Evolutionary conservation across 2,329 filamentous ascomycete genomes (phyloP).

Genomic region (Sphaceloma murrayae): DNA sequence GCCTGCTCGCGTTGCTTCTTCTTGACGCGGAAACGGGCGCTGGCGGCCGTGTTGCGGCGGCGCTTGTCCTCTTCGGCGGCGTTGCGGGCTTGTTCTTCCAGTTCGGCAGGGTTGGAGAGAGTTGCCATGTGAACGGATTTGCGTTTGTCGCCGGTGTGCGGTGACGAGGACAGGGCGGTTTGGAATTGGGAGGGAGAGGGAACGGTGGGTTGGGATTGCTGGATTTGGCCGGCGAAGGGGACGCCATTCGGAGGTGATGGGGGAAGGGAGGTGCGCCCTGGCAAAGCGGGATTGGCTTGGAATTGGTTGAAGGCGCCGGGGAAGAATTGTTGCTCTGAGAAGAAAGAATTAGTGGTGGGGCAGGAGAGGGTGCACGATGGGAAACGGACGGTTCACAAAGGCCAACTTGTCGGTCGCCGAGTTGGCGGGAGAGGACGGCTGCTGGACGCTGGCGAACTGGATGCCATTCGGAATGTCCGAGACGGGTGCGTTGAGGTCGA

Average conservation of each 20-base stretch:
- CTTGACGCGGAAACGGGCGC: constrained; percentile 45
- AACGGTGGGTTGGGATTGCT: constrained; percentile 20
- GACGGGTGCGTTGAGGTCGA: constrained; percentile 40
- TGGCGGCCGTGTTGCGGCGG: constrained; percentile 45
- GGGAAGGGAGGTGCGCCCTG: constrained; percentile 27
- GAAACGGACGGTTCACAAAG: constrained; percentile 17
- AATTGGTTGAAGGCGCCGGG: constrained; percentile 37
- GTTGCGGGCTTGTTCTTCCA: constrained; percentile 39
- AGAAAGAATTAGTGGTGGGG: not conserved
- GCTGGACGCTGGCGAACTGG: constrained; percentile 7
- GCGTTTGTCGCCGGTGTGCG: constrained; percentile 35
- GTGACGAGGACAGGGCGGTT: constrained; percentile 9
- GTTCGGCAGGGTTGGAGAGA: constrained; percentile 27
- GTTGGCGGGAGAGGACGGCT: constrained; percentile 14
- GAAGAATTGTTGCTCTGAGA: constrained; percentile 2
- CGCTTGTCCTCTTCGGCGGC: constrained; percentile 46
- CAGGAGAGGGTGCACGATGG: not conserved
- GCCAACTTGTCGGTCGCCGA: constrained; percentile 15
- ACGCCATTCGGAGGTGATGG: constrained; percentile 24
- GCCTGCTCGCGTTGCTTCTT: constrained; percentile 47
- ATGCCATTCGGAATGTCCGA: constrained; percentile 9
- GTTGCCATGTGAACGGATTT: constrained; percentile 32
- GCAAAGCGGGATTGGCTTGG: constrained; percentile 34
- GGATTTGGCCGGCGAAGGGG: constrained; percentile 14
- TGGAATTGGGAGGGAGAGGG: constrained; percentile 20